phyloP scores from a whole-genome alignment of 148 eudicot species.

The Polygonum aviculare region DNA sequence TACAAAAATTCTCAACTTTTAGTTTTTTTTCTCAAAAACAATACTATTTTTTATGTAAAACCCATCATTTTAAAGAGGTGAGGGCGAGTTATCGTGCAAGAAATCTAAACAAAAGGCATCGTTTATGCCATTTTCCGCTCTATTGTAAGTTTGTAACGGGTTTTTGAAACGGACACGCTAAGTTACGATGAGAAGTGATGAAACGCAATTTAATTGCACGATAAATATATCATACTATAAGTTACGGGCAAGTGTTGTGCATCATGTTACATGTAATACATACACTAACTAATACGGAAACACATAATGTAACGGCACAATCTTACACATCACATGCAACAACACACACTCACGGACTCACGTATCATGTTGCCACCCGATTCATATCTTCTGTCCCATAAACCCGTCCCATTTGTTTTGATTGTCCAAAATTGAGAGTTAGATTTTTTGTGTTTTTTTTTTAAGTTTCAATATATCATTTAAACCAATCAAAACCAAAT shows the following conservation, averaged over 20 bases:
- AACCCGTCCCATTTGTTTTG: background rate
- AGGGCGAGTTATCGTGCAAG: background rate
- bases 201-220: background rate
- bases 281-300: background rate
- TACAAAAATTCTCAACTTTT: background rate
- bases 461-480: too few relatives aligned
- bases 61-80: background rate
- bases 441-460: too few relatives aligned
- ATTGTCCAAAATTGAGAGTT: too few relatives aligned
- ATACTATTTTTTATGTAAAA: background rate
- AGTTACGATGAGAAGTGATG: background rate
- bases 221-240: background rate
- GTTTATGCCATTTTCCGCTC: background rate
- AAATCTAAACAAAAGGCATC: background rate
- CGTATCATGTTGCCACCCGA: background rate
- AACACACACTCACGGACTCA: background rate
- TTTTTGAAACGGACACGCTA: background rate
- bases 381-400: background rate
- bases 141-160: background rate
- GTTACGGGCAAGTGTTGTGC: background rate
- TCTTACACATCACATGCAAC: background rate
- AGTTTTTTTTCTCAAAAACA: too few relatives aligned
- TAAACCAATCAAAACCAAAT: too few relatives aligned
- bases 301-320: background rate
- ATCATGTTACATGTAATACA: too few relatives aligned